Evolutionary conservation across 2,329 filamentous ascomycete genomes (phyloP).

Genomic region (Coniochaeta sp.): DNA sequence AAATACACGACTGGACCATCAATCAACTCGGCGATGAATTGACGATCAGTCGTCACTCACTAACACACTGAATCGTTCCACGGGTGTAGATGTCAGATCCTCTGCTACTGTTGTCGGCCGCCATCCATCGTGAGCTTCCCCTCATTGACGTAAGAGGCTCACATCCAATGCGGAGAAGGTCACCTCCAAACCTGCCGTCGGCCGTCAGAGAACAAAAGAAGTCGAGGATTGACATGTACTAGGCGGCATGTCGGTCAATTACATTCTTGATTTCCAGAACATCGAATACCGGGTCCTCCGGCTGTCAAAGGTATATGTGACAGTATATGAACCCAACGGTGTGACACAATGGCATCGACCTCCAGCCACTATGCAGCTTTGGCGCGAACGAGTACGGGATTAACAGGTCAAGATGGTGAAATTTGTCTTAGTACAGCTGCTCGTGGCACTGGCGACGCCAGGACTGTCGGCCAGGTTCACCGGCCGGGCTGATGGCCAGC

Average conservation of each 20-base stretch:
- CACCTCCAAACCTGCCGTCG: background rate
- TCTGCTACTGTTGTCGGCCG: too few species aligned
- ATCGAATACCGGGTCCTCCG: background rate
- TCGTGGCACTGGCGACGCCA: background rate
- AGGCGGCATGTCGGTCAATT: constrained; percentile 1
- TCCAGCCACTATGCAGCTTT: background rate
- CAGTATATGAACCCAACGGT: background rate
- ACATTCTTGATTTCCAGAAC: background rate
- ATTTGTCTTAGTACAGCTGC: background rate
- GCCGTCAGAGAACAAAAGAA: background rate
- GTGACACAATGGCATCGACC: background rate
- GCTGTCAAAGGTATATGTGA: background rate
- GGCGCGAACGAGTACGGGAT: background rate
- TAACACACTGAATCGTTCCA: too few species aligned
- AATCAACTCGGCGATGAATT: too few species aligned
- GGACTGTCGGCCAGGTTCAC: background rate
- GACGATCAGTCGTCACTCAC: too few species aligned
- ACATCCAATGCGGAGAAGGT: background rate
- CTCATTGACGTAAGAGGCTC: background rate
- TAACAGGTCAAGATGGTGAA: background rate
- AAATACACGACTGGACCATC: too few species aligned
- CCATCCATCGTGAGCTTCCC: background rate
- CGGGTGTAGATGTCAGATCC: too few species aligned
- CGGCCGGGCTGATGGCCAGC: background rate
- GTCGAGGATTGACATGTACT: constrained; percentile 1